These are phyloP conservation scores for Kodamaea anthophila DNA, from an alignment of 1,139 yeast genomes.

Conservation along the genomic window DNA sequence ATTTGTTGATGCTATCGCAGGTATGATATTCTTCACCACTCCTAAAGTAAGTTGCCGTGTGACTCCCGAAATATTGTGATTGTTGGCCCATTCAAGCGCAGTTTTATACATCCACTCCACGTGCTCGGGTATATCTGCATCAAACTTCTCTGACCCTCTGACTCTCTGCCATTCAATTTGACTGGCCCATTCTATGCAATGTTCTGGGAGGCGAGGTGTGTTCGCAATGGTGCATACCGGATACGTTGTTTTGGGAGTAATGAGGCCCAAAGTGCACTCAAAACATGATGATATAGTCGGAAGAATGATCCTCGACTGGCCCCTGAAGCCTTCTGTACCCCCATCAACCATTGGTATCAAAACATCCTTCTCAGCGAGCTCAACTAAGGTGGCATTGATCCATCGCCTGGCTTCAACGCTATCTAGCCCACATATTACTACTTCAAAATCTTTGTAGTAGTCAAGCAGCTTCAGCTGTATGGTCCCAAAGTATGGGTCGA, in stretches of 20 bases:
- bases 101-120: slow-evolving; percentile 57
- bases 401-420: slow-evolving; percentile 87
- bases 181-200: slow-evolving; percentile 89
- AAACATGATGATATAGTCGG: slow-evolving; percentile 87
- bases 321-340: slow-evolving; percentile 92
- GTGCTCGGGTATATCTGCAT: slow-evolving; percentile 66
- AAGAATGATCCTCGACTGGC: slow-evolving; percentile 81
- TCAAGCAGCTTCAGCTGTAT: slow-evolving; percentile 66
- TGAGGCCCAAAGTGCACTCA: slow-evolving; percentile 81
- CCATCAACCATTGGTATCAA: slow-evolving; percentile 88
- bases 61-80: slow-evolving; percentile 67
- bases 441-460: slow-evolving; percentile 63
- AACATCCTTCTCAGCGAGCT: slow-evolving; percentile 44
- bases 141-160: slow-evolving; percentile 45
- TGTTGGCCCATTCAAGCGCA: slow-evolving; percentile 54
- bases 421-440: slow-evolving; percentile 85
- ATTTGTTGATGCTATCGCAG: slow-evolving; percentile 92
- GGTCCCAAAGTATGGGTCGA: slow-evolving; percentile 55
- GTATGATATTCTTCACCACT: slow-evolving; percentile 86
- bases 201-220: slow-evolving; percentile 90
- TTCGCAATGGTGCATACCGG: slow-evolving; percentile 95
- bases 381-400: slow-evolving; percentile 73
- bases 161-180: slow-evolving; percentile 66
- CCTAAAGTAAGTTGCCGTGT: slow-evolving; percentile 72
- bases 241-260: slow-evolving; percentile 63